A percentile compares a stretch with the other conserved stretches of the same genome.
phyloP scores from a whole-genome alignment of 106 monocot species.

The Iris macrosiphon region DNA sequence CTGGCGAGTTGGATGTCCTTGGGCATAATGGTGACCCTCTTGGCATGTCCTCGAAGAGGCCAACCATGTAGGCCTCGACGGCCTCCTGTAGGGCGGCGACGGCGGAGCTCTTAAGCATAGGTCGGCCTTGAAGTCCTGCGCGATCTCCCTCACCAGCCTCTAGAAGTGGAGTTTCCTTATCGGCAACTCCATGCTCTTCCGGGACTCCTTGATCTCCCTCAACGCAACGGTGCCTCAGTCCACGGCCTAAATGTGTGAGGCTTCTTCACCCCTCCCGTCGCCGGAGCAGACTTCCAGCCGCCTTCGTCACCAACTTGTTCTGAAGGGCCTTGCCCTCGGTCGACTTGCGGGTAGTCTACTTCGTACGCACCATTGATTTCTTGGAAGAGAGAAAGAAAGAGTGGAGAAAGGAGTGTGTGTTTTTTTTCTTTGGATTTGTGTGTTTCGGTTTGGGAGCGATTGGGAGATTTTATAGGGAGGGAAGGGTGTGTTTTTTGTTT shows the following conservation, averaged over 20 bases:
- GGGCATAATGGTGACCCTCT: conserved; percentile 25
- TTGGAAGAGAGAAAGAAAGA: too few species aligned
- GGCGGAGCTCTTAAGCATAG: conserved; percentile 27
- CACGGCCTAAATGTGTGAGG: conserved; percentile 32
- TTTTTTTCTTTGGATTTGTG: too few species aligned
- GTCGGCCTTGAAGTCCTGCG: conserved; percentile 27
- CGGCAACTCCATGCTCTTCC: conserved; percentile 23
- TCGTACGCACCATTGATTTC: too few species aligned
- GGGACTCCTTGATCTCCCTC: conserved; percentile 24
- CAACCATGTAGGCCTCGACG: conserved; percentile 21
- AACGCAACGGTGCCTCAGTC: conserved; percentile 17
- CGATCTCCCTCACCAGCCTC: conserved; percentile 29
- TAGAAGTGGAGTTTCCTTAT: conserved; percentile 23
- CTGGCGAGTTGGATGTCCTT: conserved; percentile 26
- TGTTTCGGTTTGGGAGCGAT: too few species aligned
- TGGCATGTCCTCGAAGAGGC: conserved; percentile 26
- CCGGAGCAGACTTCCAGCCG: conserved; percentile 7
- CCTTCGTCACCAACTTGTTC: too few species aligned
- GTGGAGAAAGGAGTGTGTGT: too few species aligned
- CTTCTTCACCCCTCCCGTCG: conserved; percentile 35
- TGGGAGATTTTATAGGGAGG: too few species aligned
- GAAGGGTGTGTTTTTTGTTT: too few species aligned
- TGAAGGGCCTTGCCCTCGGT: too few species aligned
- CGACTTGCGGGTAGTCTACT: too few species aligned
- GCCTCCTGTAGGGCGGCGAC: conserved; percentile 25